Evolutionary conservation across 2,329 filamentous ascomycete genomes (phyloP).

Genomic region (Nannizziopsis arthrosporioides): DNA sequence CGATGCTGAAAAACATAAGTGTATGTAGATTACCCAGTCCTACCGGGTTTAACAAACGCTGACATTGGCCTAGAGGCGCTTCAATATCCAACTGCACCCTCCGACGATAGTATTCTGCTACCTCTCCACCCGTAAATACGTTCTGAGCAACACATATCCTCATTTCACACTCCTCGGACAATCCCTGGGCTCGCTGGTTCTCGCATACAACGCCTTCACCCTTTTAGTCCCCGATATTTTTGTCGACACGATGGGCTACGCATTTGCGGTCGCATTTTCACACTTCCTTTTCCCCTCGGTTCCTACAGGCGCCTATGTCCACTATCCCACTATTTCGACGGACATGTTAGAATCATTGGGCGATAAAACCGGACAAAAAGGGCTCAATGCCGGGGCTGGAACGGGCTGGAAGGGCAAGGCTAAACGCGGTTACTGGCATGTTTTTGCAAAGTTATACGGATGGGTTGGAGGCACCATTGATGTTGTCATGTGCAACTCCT

Average conservation of each 20-base stretch:
- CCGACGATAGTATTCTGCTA: constrained; percentile 82
- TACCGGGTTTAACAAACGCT: neutral
- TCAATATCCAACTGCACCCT: constrained; percentile 81
- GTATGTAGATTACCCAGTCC: constrained; percentile 32
- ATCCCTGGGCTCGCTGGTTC: constrained; percentile 71
- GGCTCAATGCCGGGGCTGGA: constrained; percentile 75
- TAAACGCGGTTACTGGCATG: constrained; percentile 76
- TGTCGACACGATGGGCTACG: constrained; percentile 96
- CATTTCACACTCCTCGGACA: constrained; percentile 91
- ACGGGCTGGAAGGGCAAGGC: constrained; percentile 55
- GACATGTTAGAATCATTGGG: constrained; percentile 87
- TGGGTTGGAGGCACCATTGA: constrained; percentile 74
- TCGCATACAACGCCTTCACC: constrained; percentile 88
- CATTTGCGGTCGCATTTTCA: constrained; percentile 72
- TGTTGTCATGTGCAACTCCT: constrained; percentile 94
- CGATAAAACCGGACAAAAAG: constrained; percentile 50
- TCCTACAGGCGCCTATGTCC: constrained; percentile 85
- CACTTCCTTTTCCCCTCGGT: constrained; percentile 70
- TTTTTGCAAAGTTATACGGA: constrained; percentile 73
- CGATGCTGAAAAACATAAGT: constrained; percentile 66
- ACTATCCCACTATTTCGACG: constrained; percentile 96
- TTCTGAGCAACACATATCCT: constrained; percentile 78
- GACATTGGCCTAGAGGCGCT: constrained; percentile 52
- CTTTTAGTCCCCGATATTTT: constrained; percentile 87
- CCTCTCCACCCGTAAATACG: constrained; percentile 73